Evolutionary conservation across 495 filamentous ascomycete species (phyloP), one percentile per base, ranked within the genome.

Genomic region (Penicillium odoratum): DNA sequence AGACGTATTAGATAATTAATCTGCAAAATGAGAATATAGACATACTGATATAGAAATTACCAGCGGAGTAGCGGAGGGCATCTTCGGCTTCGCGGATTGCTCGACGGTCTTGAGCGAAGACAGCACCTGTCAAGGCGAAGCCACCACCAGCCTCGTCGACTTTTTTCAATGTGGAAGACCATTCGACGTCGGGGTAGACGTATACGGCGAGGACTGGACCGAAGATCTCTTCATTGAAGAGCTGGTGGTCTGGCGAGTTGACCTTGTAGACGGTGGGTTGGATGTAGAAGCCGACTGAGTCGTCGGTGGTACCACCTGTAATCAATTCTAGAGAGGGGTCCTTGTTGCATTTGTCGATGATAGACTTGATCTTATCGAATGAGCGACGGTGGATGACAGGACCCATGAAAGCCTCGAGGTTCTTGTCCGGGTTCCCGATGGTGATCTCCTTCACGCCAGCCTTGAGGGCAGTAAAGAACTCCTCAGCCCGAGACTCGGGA

Each of bases 41-140:
- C 74, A 61, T 64, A 78, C 75, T 93, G 74, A 92, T 82, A 69
- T 94, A 95, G 71, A 94, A 93, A 69, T 94, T 95, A 7, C 91
- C 91, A 10, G 90, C 88, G 9, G 88, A 81, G 66, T 92, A 87
- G 55, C 87, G 82, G 53, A 95, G 81, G 40, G 78, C 79, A 61
- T 93, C 82, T 71, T 93, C 88, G 3, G 90, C 90, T 51, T 83
- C 67, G 9, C 87, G 82, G 51, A 93, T 79, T 1, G 82, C 88
- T 16, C 69, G 62, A 15, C 89, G 81, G 68, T 93, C 88, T 30
- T 76, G 67, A 3, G 90, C 89, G 66, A 94, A 95, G 31, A 95
- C 78, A 13, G 86, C 80, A 4, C 91, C 91, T 7, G 91, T 93
- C 52, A 95, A 78, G 9, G 83, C 89, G 64, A 91, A 91, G 33